Conservation (phyloP, 129 eudicot genomes). For the Arctium lappa region DNA sequence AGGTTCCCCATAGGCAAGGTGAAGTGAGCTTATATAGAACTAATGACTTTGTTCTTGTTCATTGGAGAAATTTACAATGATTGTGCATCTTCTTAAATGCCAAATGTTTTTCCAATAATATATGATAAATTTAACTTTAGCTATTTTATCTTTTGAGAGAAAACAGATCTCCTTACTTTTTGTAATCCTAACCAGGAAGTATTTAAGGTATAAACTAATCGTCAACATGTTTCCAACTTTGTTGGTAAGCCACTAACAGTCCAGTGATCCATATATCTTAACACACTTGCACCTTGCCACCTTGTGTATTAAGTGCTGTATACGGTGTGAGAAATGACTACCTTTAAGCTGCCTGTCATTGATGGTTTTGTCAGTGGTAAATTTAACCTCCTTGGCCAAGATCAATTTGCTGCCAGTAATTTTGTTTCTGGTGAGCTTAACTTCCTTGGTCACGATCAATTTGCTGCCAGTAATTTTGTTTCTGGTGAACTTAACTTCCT, state of each 20-base stretch:
- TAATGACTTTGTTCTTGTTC: conserved; percentile 25
- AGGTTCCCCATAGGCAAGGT: conserved; percentile 42
- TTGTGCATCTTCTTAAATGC: background rate
- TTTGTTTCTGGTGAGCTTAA: background rate
- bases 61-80: background rate
- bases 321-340: conserved; percentile 1
- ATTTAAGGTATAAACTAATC: conserved; percentile 18
- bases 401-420: conserved; percentile 6
- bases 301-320: conserved; percentile 11
- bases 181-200: background rate
- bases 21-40: conserved; percentile 25
- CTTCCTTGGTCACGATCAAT: conserved; percentile 6
- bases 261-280: conserved; percentile 16
- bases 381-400: conserved; percentile 1
- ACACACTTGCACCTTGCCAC: background rate
- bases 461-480: conserved; percentile 5
- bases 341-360: conserved; percentile 11
- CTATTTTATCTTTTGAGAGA: background rate
- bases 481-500: background rate
- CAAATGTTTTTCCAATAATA: background rate
- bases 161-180: conserved; percentile 9
- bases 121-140: conserved; percentile 12
- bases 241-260: conserved; percentile 25
- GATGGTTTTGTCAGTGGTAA: background rate
- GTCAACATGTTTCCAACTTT: conserved; percentile 16